Conservation (phyloP, 768 basidiomycete species). For the Vararia minispora region DNA sequence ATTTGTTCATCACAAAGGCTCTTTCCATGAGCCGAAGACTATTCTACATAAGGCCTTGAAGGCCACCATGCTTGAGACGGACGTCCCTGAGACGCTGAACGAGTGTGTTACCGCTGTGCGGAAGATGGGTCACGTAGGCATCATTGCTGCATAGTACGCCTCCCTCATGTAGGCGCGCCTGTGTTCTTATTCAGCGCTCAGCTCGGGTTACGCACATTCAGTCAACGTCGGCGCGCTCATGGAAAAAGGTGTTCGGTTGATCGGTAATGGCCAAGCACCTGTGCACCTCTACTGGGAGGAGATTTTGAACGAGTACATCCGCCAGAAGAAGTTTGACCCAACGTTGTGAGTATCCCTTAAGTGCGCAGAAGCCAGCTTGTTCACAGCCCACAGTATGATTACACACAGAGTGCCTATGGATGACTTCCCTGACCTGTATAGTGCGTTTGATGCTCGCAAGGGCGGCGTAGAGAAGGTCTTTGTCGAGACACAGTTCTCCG, state of each 20-base stretch:
- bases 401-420: constrained; percentile 54
- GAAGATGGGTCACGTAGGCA: constrained; percentile 46
- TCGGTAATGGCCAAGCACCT: constrained; percentile 68
- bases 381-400: constrained; percentile 29
- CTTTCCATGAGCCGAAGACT: constrained; percentile 64
- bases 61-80: constrained; percentile 64
- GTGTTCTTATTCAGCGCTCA: too few relatives aligned
- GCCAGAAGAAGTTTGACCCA: constrained; percentile 54
- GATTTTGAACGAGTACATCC: constrained; percentile 52
- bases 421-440: constrained; percentile 54
- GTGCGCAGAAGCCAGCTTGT: not conserved
- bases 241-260: constrained; percentile 65
- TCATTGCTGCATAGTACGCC: constrained; percentile 70
- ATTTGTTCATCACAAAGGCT: constrained; percentile 25
- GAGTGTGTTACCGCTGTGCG: constrained; percentile 31
- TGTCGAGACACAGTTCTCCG: constrained; percentile 50
- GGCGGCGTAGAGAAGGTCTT: constrained; percentile 63
- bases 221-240: constrained; percentile 66
- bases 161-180: too few relatives aligned
- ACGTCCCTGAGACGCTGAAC: constrained; percentile 54
- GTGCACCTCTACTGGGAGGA: constrained; percentile 68
- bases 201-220: constrained; percentile 52
- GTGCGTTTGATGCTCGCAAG: constrained; percentile 46
- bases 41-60: constrained; percentile 58
- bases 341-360: constrained; percentile 33